These are phyloP conservation scores for Coemansia sp. DNA, from an alignment of 371 early-diverging fungal genomes.

Conservation along the genomic window DNA sequence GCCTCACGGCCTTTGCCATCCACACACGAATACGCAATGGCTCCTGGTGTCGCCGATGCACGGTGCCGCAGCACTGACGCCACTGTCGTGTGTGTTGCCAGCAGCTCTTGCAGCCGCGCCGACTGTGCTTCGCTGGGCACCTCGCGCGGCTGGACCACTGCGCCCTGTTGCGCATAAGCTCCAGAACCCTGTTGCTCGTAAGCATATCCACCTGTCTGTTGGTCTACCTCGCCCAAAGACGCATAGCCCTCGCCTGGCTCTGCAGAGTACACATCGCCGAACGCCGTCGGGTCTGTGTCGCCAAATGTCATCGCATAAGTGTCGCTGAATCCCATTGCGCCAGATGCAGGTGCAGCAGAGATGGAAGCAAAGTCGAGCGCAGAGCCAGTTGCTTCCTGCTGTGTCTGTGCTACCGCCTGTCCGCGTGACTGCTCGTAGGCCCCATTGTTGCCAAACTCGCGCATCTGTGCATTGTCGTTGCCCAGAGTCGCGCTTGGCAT, in stretches of 20 bases:
- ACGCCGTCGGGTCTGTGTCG: neutral
- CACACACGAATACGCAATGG: constrained; percentile 65
- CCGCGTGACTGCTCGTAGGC: constrained; percentile 23
- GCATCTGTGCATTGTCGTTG: neutral
- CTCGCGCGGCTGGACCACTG: constrained; percentile 29
- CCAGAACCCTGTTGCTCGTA: neutral
- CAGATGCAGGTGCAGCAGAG: constrained; percentile 1
- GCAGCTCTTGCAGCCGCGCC: constrained; percentile 16
- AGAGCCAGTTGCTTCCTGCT: neutral
- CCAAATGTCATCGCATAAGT: constrained; percentile 9
- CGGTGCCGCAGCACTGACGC: constrained; percentile 63
- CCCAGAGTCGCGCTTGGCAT: neutral
- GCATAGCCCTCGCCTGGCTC: neutral
- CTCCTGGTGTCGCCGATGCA: constrained; percentile 55
- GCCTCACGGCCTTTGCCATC: constrained; percentile 76
- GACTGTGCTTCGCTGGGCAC: constrained; percentile 26
- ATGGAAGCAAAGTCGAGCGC: neutral
- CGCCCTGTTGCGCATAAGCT: neutral
- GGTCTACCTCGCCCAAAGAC: neutral
- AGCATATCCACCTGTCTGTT: neutral
- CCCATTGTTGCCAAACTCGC: neutral
- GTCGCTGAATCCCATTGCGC: neutral
- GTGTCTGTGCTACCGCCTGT: neutral
- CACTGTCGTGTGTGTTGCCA: constrained; percentile 58
- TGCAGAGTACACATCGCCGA: neutral